Conservation (phyloP, 2,329 filamentous ascomycete genomes). For the Colletotrichum paranaense region DNA sequence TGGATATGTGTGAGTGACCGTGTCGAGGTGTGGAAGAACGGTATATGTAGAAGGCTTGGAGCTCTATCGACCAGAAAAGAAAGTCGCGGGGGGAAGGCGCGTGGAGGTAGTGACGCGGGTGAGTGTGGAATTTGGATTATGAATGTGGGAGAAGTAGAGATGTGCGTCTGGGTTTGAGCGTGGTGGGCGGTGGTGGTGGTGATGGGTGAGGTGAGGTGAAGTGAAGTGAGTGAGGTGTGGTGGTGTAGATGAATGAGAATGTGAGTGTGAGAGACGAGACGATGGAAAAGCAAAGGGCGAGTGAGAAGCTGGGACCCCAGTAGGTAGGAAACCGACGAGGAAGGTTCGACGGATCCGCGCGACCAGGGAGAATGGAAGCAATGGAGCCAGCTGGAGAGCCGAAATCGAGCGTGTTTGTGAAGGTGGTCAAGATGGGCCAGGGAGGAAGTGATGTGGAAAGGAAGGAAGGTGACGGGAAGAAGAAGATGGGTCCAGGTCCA, state of each 20-base stretch:
- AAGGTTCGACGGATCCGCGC: conserved; percentile 19
- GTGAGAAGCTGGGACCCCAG: conserved; percentile 10
- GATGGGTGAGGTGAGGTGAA: not conserved
- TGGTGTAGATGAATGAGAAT: conserved; percentile 7
- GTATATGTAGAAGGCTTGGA: not conserved
- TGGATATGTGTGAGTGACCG: not conserved
- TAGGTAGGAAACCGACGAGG: conserved; percentile 18
- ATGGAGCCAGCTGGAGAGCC: not conserved
- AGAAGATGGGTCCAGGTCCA: conserved; percentile 29
- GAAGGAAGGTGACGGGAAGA: conserved; percentile 33
- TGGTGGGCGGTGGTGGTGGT: not conserved
- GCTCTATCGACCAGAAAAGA: not conserved
- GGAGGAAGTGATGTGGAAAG: conserved; percentile 36
- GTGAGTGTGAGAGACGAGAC: conserved; percentile 5
- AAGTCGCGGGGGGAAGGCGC: not conserved
- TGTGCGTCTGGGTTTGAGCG: not conserved
- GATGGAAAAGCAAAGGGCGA: not conserved
- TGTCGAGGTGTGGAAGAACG: not conserved
- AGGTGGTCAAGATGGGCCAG: conserved; percentile 36
- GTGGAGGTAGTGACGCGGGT: not conserved
- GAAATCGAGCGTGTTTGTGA: conserved; percentile 31
- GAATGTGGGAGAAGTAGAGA: conserved; percentile 6
- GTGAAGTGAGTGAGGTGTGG: not conserved
- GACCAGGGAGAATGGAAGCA: conserved; percentile 29
- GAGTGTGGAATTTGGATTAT: conserved; percentile 10